Evolutionary conservation across 352 stramenopile genomes (phyloP).

Genomic region (Globisporangium perplexum): DNA sequence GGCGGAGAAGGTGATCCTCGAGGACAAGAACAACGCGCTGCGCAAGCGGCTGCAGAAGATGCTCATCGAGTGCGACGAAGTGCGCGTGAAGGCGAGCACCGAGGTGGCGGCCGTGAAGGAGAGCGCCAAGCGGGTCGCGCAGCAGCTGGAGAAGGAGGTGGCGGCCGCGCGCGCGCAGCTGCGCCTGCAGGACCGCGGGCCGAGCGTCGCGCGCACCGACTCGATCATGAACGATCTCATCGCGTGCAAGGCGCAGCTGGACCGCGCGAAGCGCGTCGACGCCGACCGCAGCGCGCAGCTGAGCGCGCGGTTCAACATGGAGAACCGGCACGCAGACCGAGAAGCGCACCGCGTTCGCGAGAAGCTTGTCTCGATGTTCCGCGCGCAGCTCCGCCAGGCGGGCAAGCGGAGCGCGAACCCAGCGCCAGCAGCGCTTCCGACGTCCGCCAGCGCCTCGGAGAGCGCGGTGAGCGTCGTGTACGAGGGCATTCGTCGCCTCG

Average conservation of each 20-base stretch:
- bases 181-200: conserved; percentile 51
- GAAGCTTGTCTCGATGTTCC: conserved; percentile 34
- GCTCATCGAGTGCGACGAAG: conserved; percentile 73
- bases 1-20: conserved; percentile 37
- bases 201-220: conserved; percentile 39
- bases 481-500: conserved; percentile 51
- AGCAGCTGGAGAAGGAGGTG: conserved; percentile 41
- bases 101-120: conserved; percentile 48
- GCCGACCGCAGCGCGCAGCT: conserved; percentile 37
- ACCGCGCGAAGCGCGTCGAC: conserved; percentile 41
- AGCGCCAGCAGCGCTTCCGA: conserved; percentile 1
- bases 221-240: conserved; percentile 48
- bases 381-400: conserved; percentile 41
- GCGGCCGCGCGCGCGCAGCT: conserved; percentile 38
- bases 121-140: conserved; percentile 34
- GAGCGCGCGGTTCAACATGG: conserved; percentile 39
- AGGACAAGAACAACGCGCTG: conserved; percentile 61
- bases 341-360: conserved; percentile 49
- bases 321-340: conserved; percentile 46
- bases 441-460: conserved; percentile 1
- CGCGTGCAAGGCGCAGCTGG: conserved; percentile 36
- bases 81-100: conserved; percentile 43
- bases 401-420: conserved; percentile 22
- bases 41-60: conserved; percentile 71
- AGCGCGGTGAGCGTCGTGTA: conserved; percentile 33